phyloP scores from a whole-genome alignment of 805 yeast species.

The Yamadazyma ubonensis region DNA sequence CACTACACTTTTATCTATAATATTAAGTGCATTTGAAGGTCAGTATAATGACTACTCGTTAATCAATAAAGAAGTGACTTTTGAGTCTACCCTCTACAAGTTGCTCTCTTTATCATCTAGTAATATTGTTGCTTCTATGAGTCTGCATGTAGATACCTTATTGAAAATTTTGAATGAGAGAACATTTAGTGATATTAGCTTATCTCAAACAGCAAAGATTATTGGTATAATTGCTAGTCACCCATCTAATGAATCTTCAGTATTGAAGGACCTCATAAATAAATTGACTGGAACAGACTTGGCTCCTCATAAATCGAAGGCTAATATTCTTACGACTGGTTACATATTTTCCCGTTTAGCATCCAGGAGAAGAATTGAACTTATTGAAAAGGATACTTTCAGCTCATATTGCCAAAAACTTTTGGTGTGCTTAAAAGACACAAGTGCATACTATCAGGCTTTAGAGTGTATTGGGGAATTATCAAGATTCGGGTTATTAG shows the following conservation, averaged over 20 bases:
- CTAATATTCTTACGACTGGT: constrained; percentile 35
- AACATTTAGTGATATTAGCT: constrained; percentile 21
- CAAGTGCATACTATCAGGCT: constrained; percentile 23
- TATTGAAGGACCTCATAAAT: constrained; percentile 10
- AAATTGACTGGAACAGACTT: constrained; percentile 10
- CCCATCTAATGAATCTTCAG: constrained; percentile 19
- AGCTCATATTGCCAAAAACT: constrained; percentile 15
- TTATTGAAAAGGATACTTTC: constrained; percentile 16
- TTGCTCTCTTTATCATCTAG: constrained; percentile 34
- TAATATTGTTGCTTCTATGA: constrained; percentile 22
- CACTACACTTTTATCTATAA: constrained; percentile 22
- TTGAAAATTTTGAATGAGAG: constrained; percentile 23
- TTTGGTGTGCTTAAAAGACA: constrained; percentile 17
- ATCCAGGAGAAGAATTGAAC: constrained; percentile 27
- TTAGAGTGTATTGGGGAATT: constrained; percentile 45
- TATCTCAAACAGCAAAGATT: constrained; percentile 39
- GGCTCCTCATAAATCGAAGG: constrained; percentile 18
- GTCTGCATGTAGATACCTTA: constrained; percentile 20
- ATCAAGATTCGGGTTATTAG: constrained; percentile 46
- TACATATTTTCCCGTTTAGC: constrained; percentile 48
- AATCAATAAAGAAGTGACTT: constrained; percentile 23
- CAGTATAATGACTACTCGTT: constrained; percentile 17
- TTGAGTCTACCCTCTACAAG: constrained; percentile 36
- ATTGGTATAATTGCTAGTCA: constrained; percentile 53
- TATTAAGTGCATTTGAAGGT: constrained; percentile 37